These are phyloP conservation scores for Inga oerstediana DNA, from an alignment of 306 rosid genomes.

Conservation along the genomic window DNA sequence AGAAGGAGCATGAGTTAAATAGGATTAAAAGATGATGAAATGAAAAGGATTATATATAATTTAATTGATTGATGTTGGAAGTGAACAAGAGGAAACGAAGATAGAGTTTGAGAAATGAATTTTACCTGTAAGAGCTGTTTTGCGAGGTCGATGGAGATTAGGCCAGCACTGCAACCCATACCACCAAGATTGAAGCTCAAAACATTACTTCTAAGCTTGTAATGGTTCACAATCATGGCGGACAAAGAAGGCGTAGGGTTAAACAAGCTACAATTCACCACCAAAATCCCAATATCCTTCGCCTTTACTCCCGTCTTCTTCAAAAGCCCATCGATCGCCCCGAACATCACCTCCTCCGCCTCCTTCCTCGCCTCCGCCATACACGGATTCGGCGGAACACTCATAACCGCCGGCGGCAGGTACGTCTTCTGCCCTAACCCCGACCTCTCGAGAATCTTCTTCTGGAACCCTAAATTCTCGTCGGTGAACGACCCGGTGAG, in stretches of 20 bases:
- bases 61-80: too few species aligned
- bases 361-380: conserved; percentile 92
- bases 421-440: conserved; percentile 82
- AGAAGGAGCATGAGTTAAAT: not conserved
- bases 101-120: not conserved
- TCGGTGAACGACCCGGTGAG: conserved; percentile 54
- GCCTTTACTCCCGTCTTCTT: conserved; percentile 74
- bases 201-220: conserved; percentile 73
- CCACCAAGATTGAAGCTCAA: conserved; percentile 88
- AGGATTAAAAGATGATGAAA: not conserved
- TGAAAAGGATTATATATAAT: too few species aligned
- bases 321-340: conserved; percentile 78
- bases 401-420: conserved; percentile 63
- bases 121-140: conserved; percentile 78
- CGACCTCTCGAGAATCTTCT: conserved; percentile 76
- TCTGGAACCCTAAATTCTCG: conserved; percentile 69
- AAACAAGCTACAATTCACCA: conserved; percentile 84
- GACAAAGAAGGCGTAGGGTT: conserved; percentile 88
- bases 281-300: conserved; percentile 86
- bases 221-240: conserved; percentile 85
- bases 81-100: not conserved
- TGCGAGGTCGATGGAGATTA: conserved; percentile 89
- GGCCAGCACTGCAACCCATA: conserved; percentile 99
- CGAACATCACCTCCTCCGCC: conserved; percentile 89
- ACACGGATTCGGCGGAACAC: conserved; percentile 77